Conservation (phyloP, 164 flowering plant species). For the Magnolia changhungtana region DNA sequence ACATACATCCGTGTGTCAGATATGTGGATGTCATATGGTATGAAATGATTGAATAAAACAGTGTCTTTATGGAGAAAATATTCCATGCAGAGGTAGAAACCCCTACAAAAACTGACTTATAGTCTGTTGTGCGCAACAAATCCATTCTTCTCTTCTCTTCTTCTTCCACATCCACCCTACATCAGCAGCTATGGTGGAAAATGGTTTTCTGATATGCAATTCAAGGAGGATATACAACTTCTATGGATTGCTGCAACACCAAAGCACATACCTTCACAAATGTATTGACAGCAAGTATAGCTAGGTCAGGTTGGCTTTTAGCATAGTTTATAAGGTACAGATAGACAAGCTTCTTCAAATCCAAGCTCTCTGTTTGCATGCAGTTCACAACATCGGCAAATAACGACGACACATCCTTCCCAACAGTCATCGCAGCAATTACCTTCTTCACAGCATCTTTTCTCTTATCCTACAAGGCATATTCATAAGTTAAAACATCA, state of each 20-base stretch:
- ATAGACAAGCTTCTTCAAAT: slow-evolving; percentile 96
- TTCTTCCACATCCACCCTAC: not conserved
- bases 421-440: slow-evolving; percentile 99
- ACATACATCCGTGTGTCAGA: too few relatives aligned
- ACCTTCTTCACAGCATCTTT: slow-evolving; percentile 99
- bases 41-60: too few relatives aligned
- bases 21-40: too few relatives aligned
- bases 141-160: not conserved
- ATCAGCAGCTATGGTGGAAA: too few relatives aligned
- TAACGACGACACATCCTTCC: slow-evolving; percentile 96
- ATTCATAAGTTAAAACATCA: not conserved
- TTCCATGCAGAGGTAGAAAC: not conserved
- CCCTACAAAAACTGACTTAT: not conserved
- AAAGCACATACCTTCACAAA: slow-evolving; percentile 77
- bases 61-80: not conserved
- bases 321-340: slow-evolving; percentile 97
- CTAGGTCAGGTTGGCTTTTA: slow-evolving; percentile 97
- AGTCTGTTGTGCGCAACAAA: too few relatives aligned
- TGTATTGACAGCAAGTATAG: slow-evolving; percentile 97
- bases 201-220: not conserved
- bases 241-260: not conserved
- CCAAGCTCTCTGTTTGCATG: slow-evolving; percentile 99
- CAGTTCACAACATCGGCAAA: slow-evolving; percentile 98
- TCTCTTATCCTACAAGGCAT: slow-evolving; percentile 76
- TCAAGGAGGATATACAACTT: not conserved